Evolutionary conservation across 2,329 filamentous ascomycete species (phyloP).

Genomic region (Ascomycota sp.): DNA sequence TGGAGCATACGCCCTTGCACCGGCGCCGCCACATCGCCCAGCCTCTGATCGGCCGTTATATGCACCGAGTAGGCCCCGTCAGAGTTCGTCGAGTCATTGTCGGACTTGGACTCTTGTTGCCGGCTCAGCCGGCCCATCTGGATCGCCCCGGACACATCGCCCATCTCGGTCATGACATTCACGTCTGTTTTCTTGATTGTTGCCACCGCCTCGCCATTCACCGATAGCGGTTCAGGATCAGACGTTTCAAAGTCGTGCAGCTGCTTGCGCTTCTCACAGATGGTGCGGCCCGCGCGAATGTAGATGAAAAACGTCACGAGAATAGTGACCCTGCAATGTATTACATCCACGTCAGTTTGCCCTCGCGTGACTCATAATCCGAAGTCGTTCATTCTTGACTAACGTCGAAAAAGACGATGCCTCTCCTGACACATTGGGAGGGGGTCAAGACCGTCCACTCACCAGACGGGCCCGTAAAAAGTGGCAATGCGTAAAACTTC

Average conservation of each 20-base stretch:
- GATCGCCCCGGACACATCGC: constrained; percentile 5
- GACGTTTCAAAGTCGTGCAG: constrained; percentile 33
- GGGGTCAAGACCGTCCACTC: constrained; percentile 7
- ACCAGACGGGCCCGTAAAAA: constrained; percentile 60
- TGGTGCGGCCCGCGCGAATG: constrained; percentile 41
- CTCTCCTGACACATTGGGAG: neutral
- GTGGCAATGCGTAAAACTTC: constrained; percentile 52
- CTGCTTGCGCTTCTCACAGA: constrained; percentile 45
- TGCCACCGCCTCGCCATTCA: constrained; percentile 22
- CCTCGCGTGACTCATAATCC: too few relatives aligned
- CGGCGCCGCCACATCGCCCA: constrained; percentile 9
- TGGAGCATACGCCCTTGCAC: constrained; percentile 6
- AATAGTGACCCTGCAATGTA: constrained; percentile 33
- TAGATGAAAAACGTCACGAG: constrained; percentile 44
- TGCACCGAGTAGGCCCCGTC: constrained; percentile 26
- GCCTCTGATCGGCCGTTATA: constrained; percentile 18
- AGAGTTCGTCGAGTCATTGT: neutral
- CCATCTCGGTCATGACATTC: constrained; percentile 33
- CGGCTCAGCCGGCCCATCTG: constrained; percentile 7
- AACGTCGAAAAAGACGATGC: too few relatives aligned
- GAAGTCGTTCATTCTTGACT: too few relatives aligned
- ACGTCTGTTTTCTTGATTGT: constrained; percentile 42
- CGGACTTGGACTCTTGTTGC: constrained; percentile 2
- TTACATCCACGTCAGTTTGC: neutral
- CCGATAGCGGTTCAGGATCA: constrained; percentile 17